Conservation (phyloP, 2,329 filamentous ascomycete species). For the Hypoxylon sp. region DNA sequence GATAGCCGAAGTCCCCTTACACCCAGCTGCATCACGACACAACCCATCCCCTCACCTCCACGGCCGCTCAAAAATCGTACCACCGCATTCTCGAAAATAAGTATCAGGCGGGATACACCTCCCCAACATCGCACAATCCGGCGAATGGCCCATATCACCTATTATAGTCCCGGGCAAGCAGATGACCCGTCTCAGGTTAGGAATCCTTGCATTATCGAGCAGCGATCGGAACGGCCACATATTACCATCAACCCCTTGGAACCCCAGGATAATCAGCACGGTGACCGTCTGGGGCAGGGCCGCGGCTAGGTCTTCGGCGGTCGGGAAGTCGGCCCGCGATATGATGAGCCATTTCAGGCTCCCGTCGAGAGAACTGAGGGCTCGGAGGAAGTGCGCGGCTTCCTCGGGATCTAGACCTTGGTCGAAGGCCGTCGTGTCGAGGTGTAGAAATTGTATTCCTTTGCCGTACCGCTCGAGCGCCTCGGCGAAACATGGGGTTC, state of each 20-base stretch:
- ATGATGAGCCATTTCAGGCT: slow-evolving; percentile 12
- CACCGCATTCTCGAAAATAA: not conserved
- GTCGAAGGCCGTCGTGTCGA: slow-evolving; percentile 13
- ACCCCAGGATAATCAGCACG: slow-evolving; percentile 12
- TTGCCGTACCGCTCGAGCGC: slow-evolving; percentile 4
- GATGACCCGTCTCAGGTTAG: not conserved
- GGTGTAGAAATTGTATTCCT: slow-evolving; percentile 4
- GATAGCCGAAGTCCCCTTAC: too few species aligned
- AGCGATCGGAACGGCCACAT: not conserved
- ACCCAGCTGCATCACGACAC: not conserved
- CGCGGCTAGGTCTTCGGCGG: not conserved
- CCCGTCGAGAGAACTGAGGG: not conserved
- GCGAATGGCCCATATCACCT: not conserved
- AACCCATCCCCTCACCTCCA: not conserved
- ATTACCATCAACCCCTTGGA: not conserved
- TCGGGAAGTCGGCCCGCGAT: not conserved
- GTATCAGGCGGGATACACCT: not conserved
- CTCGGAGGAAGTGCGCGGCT: slow-evolving; percentile 1
- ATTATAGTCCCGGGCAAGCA: not conserved
- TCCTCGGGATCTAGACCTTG: not conserved
- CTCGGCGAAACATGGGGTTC: slow-evolving; percentile 4
- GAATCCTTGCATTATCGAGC: not conserved
- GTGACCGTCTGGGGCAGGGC: slow-evolving; percentile 11
- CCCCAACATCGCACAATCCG: not conserved
- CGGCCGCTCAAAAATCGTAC: not conserved